These are phyloP conservation scores for Heritiera littoralis DNA, from an alignment of 345 rosid genomes.

Conservation along the genomic window DNA sequence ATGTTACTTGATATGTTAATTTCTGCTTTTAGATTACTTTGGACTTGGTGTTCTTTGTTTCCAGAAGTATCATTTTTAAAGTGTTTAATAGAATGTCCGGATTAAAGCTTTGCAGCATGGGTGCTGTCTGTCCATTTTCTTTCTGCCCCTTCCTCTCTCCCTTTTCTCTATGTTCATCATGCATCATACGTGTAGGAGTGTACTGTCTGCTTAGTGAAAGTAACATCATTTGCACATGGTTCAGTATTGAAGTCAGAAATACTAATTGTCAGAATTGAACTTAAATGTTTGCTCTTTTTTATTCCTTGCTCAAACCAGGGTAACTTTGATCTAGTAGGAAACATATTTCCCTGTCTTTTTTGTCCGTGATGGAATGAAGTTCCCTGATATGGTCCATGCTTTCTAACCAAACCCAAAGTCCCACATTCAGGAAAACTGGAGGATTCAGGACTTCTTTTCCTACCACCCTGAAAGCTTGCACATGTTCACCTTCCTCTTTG, in stretches of 20 bases:
- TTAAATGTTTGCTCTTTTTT: neutral
- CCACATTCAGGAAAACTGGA: constrained; percentile 94
- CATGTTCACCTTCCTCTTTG: constrained; percentile 83
- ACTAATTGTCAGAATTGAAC: neutral
- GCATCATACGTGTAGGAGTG: too few species aligned
- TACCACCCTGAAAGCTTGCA: constrained; percentile 92
- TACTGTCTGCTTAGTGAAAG: neutral
- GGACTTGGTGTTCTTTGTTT: neutral
- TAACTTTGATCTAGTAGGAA: constrained; percentile 96
- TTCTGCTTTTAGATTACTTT: neutral
- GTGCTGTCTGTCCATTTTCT: neutral
- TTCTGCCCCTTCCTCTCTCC: neutral
- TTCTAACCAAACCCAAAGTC: constrained; percentile 95
- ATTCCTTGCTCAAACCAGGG: constrained; percentile 46
- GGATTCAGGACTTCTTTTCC: constrained; percentile 88
- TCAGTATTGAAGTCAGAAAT: neutral
- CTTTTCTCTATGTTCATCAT: neutral
- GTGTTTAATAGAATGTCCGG: neutral
- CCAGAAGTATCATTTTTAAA: too few species aligned
- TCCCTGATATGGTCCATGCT: constrained; percentile 92
- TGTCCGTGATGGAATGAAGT: constrained; percentile 90
- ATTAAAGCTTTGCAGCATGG: neutral
- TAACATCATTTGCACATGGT: neutral
- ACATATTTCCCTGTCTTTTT: constrained; percentile 97
- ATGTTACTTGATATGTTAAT: neutral